Evolutionary conservation across 805 yeast species (phyloP), one percentile per base, ranked within the genome.

Genomic region (Metschnikowia similis): DNA sequence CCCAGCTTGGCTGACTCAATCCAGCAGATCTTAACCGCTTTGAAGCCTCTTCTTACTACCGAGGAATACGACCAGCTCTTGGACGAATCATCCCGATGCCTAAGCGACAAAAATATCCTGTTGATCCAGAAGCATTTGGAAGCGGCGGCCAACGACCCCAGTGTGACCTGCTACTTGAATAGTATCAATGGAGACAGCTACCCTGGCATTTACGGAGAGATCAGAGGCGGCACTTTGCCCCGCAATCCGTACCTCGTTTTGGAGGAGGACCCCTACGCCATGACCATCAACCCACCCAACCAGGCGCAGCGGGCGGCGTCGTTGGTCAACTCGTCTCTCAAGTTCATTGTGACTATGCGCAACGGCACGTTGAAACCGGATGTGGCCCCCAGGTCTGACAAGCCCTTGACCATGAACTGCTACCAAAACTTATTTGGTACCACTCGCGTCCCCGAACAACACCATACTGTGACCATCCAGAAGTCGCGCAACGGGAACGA

Each of bases 221-320:
- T 82, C 29, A 72, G 83, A 45, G 86, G 87, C 17, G 85, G 83
- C 54, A 79, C 84, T 1, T 68, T 87, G 39, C 95, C 95, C 5
- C 71, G 92, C 53, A 87, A 86, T 62, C 95, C 95, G 1, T 86
- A 84, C 59, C 74, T 87, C 55, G 79, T 87, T 9, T 65, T 87
- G 14, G 89, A 85, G 55, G 85, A 85, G 60, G 95, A 87, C 55
- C 91, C 92, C 1, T 74, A 81, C 53, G 74, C 81, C 14, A 67
- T 67, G 59, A 72, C 77, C 14, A 62, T 73, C 49, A 78, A 77
- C 51, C 84, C 84, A 5, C 87, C 89, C 13, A 71, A 79, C 46
- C 95, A 87, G 66, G 71, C 81, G 9, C 84, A 82, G 53, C 65
- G 92, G 35, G 84, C 91, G 8, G 82, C 91, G 2, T 83, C 79